Base-by-base conservation (phyloP, 495 filamentous ascomycete species). In the Penicillium desertorum region DNA sequence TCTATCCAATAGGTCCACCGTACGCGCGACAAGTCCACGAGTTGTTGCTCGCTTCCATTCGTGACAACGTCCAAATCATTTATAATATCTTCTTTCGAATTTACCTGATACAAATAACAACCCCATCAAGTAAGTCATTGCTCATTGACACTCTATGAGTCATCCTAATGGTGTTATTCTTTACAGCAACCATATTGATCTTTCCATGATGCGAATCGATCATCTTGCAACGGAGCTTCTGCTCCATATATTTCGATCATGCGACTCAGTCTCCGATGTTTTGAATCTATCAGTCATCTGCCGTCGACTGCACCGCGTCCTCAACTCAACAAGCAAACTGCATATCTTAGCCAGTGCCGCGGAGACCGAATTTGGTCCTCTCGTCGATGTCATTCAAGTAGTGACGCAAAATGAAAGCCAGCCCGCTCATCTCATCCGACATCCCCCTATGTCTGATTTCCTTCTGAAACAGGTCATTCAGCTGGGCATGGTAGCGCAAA, bases 181-280 rank as follows among this genome's bases (percentile, higher is more conserved):
- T 54, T 54, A 39, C 36, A 56, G 57, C 48, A 59, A 55, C 41
- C 41, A 62, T 42, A 48, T 50, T 59, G 49, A 39, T 29, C 46
- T 36, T 27, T 30, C 51, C 67, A 70, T 59, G 57, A 85, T 82
- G 80, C 56, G 64, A 45, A 66, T 86, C 64, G 68, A 76, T 44
- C 41, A 74, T 48, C 74, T 88, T 43, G 75, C 86, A 43, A 86
- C 80, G 61, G 86, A 89, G 72, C 77, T 87, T 58, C 56, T 87
- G 51, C 75, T 82, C 60, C 81, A 85, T 45, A 75, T 89, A 68
- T 85, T 83, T 65, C 76, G 76, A 42, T 83, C 76, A 44, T 81
- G 79, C 65, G 64, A 73, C 32, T 75, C 75, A 17, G 65, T 87
- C 51, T 59, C 71, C 54, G 80, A 85, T 61, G 73, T 83, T 49